Base-by-base conservation (phyloP, 2,329 filamentous ascomycete genomes). In the Fusarium sp. region DNA sequence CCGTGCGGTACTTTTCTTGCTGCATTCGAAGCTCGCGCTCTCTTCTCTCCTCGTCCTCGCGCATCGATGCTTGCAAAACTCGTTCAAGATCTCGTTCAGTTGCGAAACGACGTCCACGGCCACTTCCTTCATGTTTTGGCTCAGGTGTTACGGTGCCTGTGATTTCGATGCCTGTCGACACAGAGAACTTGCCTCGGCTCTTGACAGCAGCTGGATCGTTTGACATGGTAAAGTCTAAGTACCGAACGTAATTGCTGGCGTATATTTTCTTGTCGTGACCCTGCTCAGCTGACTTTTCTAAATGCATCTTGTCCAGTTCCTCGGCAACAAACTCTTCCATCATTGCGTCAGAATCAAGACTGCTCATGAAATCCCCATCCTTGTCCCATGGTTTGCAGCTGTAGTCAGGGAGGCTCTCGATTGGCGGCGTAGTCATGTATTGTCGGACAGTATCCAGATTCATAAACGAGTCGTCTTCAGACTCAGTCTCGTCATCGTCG, bases 51-150 rank as follows among this genome's bases (percentile, higher is more conserved):
- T 91, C 89, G 62, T 92, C 91, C 69, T 91, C 89, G 23, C 86
- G 85, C 74, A 90, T 87, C 0, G 92, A 94, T 71, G 92, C 89
- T 75, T 92, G 88, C 47, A 94, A 80, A 9, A 92, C 90, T 37
- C 88, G 85, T 76, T 94, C 89, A 9, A 94, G 78, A 63, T 94
- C 92, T 52, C 91, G 88, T 74, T 94, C 92, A 18, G 90, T 92
- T 16, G 88, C 89, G 76, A 89, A 92, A 57, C 88, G 83, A 61
- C 85, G 86, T 55, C 86, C 77, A 28, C 81, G 73, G 28, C 86
- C 82, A 64, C 87, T 82, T 8, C 86, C 84, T 76, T 92, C 89
- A 1, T 84, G 82, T 64, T 85, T 88, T 5, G 85, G 78, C 62
- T 91, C 89, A 16, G 84, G 81, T 9, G 86, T 78, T 10, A 80